These are phyloP conservation scores for Passiflora organensis DNA, from an alignment of 345 rosid species.

Conservation along the genomic window DNA sequence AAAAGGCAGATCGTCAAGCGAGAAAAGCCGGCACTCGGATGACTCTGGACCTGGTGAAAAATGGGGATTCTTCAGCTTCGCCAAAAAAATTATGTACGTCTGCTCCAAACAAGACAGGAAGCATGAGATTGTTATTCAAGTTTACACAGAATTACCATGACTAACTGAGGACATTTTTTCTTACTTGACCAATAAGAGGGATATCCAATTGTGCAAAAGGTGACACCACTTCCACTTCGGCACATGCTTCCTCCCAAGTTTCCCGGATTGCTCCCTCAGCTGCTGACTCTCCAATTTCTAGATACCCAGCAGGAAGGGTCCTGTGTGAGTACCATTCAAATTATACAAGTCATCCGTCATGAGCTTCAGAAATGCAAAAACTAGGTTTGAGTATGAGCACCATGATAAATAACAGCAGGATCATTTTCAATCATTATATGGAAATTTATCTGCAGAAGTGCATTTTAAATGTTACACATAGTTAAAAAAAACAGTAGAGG, in stretches of 20 bases:
- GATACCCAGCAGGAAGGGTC: constrained; percentile 99
- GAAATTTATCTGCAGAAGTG: too few species aligned
- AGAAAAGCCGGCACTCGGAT: constrained; percentile 73
- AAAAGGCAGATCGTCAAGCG: constrained; percentile 77
- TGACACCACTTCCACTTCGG: constrained; percentile 79
- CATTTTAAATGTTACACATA: too few species aligned
- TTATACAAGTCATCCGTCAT: constrained; percentile 9
- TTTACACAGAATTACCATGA: constrained; percentile 2
- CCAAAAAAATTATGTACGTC: constrained; percentile 90
- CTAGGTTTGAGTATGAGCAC: too few species aligned
- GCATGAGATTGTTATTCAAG: not conserved
- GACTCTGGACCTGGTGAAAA: constrained; percentile 95
- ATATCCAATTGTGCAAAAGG: constrained; percentile 93
- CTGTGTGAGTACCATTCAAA: constrained; percentile 34
- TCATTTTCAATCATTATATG: too few species aligned
- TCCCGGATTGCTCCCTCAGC: constrained; percentile 92
- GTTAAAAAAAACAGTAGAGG: constrained; percentile 1
- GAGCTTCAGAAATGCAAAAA: not conserved
- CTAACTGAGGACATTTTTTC: constrained; percentile 10
- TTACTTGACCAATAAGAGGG: constrained; percentile 91
- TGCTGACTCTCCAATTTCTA: constrained; percentile 96
- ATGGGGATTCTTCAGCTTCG: constrained; percentile 70
- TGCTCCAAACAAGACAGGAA: constrained; percentile 38
- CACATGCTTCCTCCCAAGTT: constrained; percentile 95
- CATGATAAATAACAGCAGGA: too few species aligned